Conservation (phyloP, 176 grass and related monocot genomes). For the Tillandsia fasciculata region DNA sequence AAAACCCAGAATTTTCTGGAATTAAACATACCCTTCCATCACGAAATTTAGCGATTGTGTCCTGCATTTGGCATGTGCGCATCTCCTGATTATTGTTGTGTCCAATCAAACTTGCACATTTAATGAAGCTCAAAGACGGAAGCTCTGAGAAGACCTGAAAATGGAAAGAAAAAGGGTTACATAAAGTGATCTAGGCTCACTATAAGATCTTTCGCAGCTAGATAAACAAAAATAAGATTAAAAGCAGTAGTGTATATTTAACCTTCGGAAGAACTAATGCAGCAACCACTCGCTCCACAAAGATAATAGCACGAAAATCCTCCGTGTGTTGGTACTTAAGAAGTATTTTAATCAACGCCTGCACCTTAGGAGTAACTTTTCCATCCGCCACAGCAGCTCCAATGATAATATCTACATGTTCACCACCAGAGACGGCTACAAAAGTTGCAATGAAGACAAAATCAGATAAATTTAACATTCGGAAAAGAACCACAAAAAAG, state of each 20-base stretch:
- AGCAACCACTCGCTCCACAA: slow-evolving; percentile 96
- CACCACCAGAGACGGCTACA: slow-evolving; percentile 89
- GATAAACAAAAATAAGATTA: not conserved
- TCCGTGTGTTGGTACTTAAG: slow-evolving; percentile 94
- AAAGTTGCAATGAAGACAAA: slow-evolving; percentile 18
- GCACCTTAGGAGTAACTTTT: slow-evolving; percentile 93
- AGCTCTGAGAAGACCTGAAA: slow-evolving; percentile 79
- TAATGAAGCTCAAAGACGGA: slow-evolving; percentile 84
- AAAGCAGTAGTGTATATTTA: slow-evolving; percentile 16
- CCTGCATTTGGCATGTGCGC: slow-evolving; percentile 94
- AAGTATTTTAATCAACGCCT: slow-evolving; percentile 93
- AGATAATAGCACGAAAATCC: slow-evolving; percentile 96
- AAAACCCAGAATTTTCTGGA: not conserved
- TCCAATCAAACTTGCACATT: slow-evolving; percentile 89
- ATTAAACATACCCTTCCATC: slow-evolving; percentile 79
- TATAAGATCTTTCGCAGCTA: slow-evolving; percentile 3
- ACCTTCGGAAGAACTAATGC: slow-evolving; percentile 99
- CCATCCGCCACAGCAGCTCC: slow-evolving; percentile 94
- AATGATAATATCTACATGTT: slow-evolving; percentile 93
- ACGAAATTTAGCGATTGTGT: slow-evolving; percentile 91
- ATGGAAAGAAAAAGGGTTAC: slow-evolving; percentile 14
- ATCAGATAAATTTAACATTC: slow-evolving; percentile 9
- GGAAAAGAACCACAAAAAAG: not conserved
- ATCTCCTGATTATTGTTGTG: slow-evolving; percentile 99
- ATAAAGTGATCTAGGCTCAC: not conserved